Evolutionary conservation across 306 rosid species (phyloP).

Genomic region (Gastrolobium villosum): DNA sequence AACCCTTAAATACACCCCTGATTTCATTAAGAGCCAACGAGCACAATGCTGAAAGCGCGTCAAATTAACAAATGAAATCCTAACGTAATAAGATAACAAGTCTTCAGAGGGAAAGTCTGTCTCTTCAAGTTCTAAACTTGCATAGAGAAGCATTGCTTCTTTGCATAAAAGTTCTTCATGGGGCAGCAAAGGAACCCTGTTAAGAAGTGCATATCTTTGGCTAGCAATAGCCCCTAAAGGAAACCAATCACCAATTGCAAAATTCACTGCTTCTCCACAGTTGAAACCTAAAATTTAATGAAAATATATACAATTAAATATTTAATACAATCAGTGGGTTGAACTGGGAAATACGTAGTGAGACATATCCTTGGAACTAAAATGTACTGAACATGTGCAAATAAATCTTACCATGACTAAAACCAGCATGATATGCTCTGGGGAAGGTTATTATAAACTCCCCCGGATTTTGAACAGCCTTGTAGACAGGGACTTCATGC

Average conservation of each 20-base stretch:
- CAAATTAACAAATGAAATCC: conserved; percentile 66
- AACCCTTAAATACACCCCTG: conserved; percentile 57
- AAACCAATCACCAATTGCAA: conserved; percentile 88
- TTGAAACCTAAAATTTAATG: conserved; percentile 68
- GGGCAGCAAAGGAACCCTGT: conserved; percentile 79
- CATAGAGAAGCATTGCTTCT: conserved; percentile 74
- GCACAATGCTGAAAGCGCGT: conserved; percentile 82
- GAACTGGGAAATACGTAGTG: neutral
- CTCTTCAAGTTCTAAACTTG: conserved; percentile 66
- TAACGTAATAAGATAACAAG: conserved; percentile 56
- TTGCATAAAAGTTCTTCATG: conserved; percentile 84
- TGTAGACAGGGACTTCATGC: conserved; percentile 78
- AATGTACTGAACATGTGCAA: neutral
- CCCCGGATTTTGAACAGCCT: conserved; percentile 87
- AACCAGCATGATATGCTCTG: conserved; percentile 89
- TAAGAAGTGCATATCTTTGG: conserved; percentile 75
- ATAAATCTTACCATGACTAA: conserved; percentile 73
- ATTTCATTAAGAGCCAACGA: conserved; percentile 74
- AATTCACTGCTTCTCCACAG: conserved; percentile 92
- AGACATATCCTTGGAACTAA: neutral
- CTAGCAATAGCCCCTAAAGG: conserved; percentile 82
- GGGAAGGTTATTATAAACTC: conserved; percentile 85
- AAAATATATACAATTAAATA: neutral
- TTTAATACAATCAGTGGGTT: neutral
- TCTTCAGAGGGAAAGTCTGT: conserved; percentile 57